Base-by-base conservation (phyloP, 345 rosid genomes). In the Citrus inodora region DNA sequence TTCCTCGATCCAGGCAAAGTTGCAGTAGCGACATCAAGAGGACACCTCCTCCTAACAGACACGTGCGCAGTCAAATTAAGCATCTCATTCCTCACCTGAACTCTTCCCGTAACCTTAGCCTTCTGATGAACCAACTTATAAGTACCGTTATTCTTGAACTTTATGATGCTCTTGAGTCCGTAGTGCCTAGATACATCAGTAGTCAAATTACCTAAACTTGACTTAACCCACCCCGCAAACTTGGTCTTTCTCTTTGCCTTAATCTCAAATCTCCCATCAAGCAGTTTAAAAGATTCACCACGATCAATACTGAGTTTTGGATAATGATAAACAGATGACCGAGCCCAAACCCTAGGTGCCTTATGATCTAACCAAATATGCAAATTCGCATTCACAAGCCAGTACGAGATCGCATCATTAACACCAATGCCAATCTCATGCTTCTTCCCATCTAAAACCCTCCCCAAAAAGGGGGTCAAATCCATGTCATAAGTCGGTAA, bases 311-410 rank as follows among this genome's bases (percentile, higher is more conserved):
- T 76, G 2, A 86, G 80, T 5, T 80, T 73, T 0, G 97, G 89
- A 60, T 53, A 79, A 59, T 76, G 46, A 32, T 83, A 83, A 24
- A 32, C 37, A 4, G 75, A 68, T 5, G 91, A 80, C 62, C 80
- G 80, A 3, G 97, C 94, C 69, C 71, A 67, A 4, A 92, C 92
- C 24, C 5, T 58, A 4, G 74, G 55, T 1, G 87, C 78, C 3
- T 13, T 69, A 22, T 72, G 81, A 76, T 92, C 94, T 19, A 92
- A 55, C 98, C 99, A 95, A 16, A 92, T 37, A 80, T 95, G 97
- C 75, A 92, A 40, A 86, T 95, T 92, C 3, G 96, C 99, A 60
- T 92, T 87, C 33, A 92, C 91, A 33, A 95, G 94, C 99, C 99
- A 95, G 70, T 78, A 93, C 1, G 92, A 88, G 71, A 90, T 89